Evolutionary conservation across 164 flowering plant genomes (phyloP), one percentile per base, ranked within the genome.

Genomic region (Brasenia schreberi): DNA sequence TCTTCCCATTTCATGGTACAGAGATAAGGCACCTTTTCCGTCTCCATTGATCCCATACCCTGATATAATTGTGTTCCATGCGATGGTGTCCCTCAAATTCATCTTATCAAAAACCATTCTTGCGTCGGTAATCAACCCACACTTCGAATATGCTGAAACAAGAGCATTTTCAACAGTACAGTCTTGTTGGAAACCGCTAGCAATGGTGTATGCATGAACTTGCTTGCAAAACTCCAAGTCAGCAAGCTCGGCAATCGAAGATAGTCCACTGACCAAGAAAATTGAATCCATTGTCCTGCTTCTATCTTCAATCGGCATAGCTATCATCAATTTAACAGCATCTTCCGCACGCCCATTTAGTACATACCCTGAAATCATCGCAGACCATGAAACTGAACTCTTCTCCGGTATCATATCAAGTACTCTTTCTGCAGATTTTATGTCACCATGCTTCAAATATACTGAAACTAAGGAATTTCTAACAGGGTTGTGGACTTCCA

Each of bases 311-410:
- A 4, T 27, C 66, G 73, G 71, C 23, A 71, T 52, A 65, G 52
- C 58, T 52, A 4, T 42, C 18, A 78, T 52, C 42, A 76, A 71
- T 56, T 64, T 5, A 64, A 80, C 33, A 64, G 83, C 81, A 60
- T 78, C 73, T 52, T 19, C 62, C 5, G 79, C 73, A 9, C 18
- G 39, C 49, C 80, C 81, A 68, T 76, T 74, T 58, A 67, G 77
- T 17, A 61, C 64, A 69, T 60, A 78, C 42, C 85, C 82, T 59
- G 78, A 71, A 61, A 81, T 73, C 71, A 77, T 74, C 4, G 78
- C 78, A 17, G 79, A 74, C 81, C 80, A 78, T 18, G 80, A 74
- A 67, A 74, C 74, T 61, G 75, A 63, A 69, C 74, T 78, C 74
- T 68, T 78, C 27, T 63, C 52, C 5, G 16, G 18, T 45, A 64